phyloP scores from a whole-genome alignment of 2,329 filamentous ascomycete species.

The Cercospora janseana region DNA sequence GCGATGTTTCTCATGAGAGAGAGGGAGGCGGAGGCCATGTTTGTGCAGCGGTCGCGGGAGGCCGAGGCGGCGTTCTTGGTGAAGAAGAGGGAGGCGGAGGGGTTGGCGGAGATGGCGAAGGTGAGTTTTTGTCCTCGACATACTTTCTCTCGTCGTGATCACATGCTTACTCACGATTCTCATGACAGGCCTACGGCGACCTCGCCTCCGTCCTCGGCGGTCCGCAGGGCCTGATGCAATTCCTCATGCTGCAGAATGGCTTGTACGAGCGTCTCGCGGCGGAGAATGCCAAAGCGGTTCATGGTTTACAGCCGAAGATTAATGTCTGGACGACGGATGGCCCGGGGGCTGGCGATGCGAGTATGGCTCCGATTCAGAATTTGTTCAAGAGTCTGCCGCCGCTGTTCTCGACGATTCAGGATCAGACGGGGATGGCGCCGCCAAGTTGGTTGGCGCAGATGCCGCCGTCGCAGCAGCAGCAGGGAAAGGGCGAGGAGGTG shows the following conservation, averaged over 20 bases:
- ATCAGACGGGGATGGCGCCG: conserved; percentile 80
- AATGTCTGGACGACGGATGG: conserved; percentile 78
- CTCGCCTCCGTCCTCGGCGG: conserved; percentile 73
- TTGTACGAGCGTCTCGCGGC: conserved; percentile 74
- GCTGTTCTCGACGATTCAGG: conserved; percentile 78
- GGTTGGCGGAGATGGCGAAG: conserved; percentile 11
- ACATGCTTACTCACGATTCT: conserved; percentile 38
- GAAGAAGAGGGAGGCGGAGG: conserved; percentile 73
- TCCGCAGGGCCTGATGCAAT: conserved; percentile 73
- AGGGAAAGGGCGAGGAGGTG: conserved; percentile 11
- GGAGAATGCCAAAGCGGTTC: conserved; percentile 72
- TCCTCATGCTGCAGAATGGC: conserved; percentile 82
- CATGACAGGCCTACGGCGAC: conserved; percentile 57
- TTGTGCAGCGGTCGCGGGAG: conserved; percentile 24
- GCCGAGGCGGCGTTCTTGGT: conserved; percentile 49
- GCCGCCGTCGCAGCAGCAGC: too few relatives aligned
- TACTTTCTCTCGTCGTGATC: too few relatives aligned
- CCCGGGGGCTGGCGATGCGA: conserved; percentile 52
- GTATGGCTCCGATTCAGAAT: conserved; percentile 57
- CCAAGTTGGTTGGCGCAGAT: conserved; percentile 67
- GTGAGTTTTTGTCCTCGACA: neutral
- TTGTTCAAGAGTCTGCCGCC: conserved; percentile 83
- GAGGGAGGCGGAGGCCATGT: conserved; percentile 43
- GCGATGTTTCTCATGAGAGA: conserved; percentile 40
- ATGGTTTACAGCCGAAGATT: conserved; percentile 82